Percentiles rank a stretch among this genome's conserved stretches.
phyloP scores from a whole-genome alignment of 1,284 basidiomycete genomes.

The Trichosporon asahii region DNA sequence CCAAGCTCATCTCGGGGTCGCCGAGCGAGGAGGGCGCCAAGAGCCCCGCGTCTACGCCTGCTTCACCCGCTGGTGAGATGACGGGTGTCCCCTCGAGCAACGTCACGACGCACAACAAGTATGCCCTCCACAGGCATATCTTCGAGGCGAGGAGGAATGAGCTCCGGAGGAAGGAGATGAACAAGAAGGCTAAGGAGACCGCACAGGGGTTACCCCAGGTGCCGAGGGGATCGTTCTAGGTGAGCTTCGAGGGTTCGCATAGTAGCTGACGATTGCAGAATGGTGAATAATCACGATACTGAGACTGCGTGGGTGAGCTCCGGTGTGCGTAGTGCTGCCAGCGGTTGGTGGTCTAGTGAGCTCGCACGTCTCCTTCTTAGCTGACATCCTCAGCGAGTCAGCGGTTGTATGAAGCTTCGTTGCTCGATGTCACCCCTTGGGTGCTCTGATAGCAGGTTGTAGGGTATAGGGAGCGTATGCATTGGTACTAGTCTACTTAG shows the following conservation, averaged over 20 bases:
- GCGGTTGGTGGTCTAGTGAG: not conserved
- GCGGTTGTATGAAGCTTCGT: not conserved
- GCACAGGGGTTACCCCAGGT: slow-evolving; percentile 37
- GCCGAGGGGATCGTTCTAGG: slow-evolving; percentile 27
- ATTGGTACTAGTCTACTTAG: slow-evolving; percentile 8
- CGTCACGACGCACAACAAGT: slow-evolving; percentile 44
- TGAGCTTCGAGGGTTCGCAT: not conserved
- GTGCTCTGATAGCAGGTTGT: not conserved
- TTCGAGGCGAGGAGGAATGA: slow-evolving; percentile 47
- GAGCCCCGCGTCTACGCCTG: not conserved
- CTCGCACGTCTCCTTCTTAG: too few species aligned
- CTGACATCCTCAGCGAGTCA: too few species aligned
- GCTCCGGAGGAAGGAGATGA: slow-evolving; percentile 37
- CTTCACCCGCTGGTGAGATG: slow-evolving; percentile 11
- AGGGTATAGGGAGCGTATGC: not conserved
- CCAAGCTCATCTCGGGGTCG: not conserved
- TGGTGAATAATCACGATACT: too few species aligned
- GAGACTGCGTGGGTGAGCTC: too few species aligned
- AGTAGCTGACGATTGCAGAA: not conserved
- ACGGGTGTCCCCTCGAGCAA: slow-evolving; percentile 23
- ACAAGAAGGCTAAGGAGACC: slow-evolving; percentile 46
- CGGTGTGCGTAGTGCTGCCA: not conserved
- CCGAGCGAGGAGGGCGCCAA: slow-evolving; percentile 8
- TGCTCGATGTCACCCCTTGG: not conserved
- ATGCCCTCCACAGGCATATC: slow-evolving; percentile 45